Evolutionary conservation across 1,284 basidiomycete species (phyloP).

Genomic region (Moniliella sp.): DNA sequence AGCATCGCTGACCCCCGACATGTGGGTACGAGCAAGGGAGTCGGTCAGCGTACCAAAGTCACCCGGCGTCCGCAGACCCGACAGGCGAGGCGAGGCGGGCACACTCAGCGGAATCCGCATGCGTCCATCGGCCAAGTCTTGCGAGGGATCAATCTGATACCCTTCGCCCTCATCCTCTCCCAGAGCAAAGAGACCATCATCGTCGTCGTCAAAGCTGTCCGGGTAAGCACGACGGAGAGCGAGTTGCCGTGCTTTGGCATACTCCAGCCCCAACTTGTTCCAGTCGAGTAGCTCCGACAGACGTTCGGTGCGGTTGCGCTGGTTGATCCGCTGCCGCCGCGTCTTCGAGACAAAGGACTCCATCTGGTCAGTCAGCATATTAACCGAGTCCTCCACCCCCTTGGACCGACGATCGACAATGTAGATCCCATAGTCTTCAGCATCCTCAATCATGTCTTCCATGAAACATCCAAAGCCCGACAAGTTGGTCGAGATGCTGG

Average conservation of each 20-base stretch:
- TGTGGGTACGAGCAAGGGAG: too few relatives aligned
- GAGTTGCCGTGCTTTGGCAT: constrained; percentile 74
- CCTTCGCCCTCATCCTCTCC: constrained; percentile 45
- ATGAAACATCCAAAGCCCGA: constrained; percentile 95
- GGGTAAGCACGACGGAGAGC: constrained; percentile 82
- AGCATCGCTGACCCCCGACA: too few relatives aligned
- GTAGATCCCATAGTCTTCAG: constrained; percentile 45
- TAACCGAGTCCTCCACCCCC: constrained; percentile 72
- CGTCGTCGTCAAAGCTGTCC: constrained; percentile 53
- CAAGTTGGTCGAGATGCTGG: constrained; percentile 83
- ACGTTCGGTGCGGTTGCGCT: constrained; percentile 77
- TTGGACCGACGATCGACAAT: constrained; percentile 78
- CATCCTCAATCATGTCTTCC: constrained; percentile 81
- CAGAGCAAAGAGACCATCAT: constrained; percentile 43
- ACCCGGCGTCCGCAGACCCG: constrained; percentile 17
- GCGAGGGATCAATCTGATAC: constrained; percentile 59
- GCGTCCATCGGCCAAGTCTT: constrained; percentile 49
- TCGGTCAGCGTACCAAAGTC: constrained; percentile 26
- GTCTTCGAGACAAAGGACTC: constrained; percentile 57
- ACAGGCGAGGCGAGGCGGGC: neutral
- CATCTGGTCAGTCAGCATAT: constrained; percentile 38
- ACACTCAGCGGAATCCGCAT: too few relatives aligned
- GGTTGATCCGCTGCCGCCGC: constrained; percentile 87
- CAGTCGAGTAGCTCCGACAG: constrained; percentile 65
- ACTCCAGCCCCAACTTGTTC: constrained; percentile 96